A percentile compares a stretch with the other conserved stretches of the same genome.
Evolutionary conservation across 1,139 yeast genomes (phyloP).

Genomic region (Citeromyces siamensis): DNA sequence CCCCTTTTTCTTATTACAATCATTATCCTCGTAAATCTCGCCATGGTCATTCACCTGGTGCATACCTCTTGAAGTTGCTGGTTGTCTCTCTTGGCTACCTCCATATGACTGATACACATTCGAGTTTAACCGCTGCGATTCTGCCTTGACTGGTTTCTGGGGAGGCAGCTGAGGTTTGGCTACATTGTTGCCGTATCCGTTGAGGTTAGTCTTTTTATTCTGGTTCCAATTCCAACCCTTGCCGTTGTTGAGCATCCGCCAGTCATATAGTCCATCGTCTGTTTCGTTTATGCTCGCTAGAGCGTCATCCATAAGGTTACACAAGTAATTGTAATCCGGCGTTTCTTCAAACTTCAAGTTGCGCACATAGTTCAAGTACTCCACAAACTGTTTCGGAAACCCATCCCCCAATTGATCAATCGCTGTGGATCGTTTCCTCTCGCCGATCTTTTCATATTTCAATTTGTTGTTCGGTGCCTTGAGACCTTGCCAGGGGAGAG

Average conservation of each 20-base stretch:
- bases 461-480: constrained; percentile 97
- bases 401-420: constrained; percentile 71
- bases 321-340: constrained; percentile 84
- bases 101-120: background rate
- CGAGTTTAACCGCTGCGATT: background rate
- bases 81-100: constrained; percentile 3
- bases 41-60: constrained; percentile 4
- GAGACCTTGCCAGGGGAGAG: constrained; percentile 97
- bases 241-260: constrained; percentile 90
- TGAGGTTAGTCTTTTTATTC: constrained; percentile 80
- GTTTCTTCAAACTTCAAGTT: constrained; percentile 81
- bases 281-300: constrained; percentile 57
- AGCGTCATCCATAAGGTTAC: constrained; percentile 64
- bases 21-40: constrained; percentile 4
- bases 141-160: constrained; percentile 1
- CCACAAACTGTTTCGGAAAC: constrained; percentile 79
- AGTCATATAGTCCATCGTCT: constrained; percentile 84
- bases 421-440: constrained; percentile 79
- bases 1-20: constrained; percentile 4
- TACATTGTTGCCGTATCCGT: constrained; percentile 65
- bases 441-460: constrained; percentile 94
- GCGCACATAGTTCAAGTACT: constrained; percentile 76
- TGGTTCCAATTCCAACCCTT: constrained; percentile 83
- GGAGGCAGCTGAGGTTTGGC: constrained; percentile 2
- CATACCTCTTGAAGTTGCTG: background rate